Conservation (phyloP, 2,329 filamentous ascomycete species). For the Diaporthe longicolla region DNA sequence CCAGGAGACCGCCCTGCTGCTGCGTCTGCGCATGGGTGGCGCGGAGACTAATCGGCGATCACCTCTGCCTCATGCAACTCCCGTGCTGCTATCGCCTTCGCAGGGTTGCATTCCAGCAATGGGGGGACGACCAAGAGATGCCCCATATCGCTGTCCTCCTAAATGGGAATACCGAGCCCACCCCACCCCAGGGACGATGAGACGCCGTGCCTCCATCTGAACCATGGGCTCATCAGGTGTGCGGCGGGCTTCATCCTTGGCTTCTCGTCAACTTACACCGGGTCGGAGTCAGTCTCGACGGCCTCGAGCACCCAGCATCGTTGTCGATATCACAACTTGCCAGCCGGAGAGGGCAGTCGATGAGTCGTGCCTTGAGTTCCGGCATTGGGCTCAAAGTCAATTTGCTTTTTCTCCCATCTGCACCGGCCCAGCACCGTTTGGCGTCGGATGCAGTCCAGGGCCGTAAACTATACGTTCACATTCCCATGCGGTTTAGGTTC, state of each 20-base stretch:
- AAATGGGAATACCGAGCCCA: conserved; percentile 33
- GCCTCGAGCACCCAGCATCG: conserved; percentile 1
- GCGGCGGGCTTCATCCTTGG: neutral
- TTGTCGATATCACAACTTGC: conserved; percentile 11
- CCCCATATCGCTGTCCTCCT: conserved; percentile 7
- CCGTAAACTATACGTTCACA: neutral
- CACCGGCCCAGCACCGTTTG: conserved; percentile 10
- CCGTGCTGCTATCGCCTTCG: conserved; percentile 25
- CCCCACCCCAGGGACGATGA: conserved; percentile 32
- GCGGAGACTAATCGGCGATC: conserved; percentile 33
- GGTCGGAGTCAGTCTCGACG: neutral
- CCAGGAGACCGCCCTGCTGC: neutral
- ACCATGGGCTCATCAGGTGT: conserved; percentile 8
- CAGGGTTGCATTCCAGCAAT: conserved; percentile 35
- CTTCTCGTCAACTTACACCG: neutral
- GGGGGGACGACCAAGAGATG: conserved; percentile 19
- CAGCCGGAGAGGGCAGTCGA: neutral
- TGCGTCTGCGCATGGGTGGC: conserved; percentile 17
- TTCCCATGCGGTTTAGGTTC: conserved; percentile 5
- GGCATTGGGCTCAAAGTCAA: conserved; percentile 19
- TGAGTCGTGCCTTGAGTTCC: conserved; percentile 10
- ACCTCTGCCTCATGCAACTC: conserved; percentile 32
- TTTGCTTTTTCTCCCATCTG: conserved; percentile 20
- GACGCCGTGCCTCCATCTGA: conserved; percentile 35
- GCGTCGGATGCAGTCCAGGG: neutral